Evolutionary conservation across 2,329 filamentous ascomycete species (phyloP).

Genomic region (Fusarium ramigenum): DNA sequence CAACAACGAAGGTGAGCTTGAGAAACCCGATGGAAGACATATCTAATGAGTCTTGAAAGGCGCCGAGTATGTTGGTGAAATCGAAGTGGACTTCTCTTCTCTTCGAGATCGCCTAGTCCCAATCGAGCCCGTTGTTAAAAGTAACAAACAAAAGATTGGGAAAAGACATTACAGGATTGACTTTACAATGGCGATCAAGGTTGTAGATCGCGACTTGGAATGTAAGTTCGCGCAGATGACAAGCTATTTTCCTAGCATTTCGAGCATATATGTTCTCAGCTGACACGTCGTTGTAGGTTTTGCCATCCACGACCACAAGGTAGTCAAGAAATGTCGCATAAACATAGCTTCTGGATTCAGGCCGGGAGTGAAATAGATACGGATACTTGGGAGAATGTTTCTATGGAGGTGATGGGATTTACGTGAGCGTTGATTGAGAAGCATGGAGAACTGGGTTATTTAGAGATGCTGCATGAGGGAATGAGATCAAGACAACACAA

Average conservation of each 20-base stretch:
- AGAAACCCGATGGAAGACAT: fast-evolving
- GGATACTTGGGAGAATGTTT: fast-evolving
- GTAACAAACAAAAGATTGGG: fast-evolving
- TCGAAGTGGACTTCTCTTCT: neutral
- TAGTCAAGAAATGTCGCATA: neutral
- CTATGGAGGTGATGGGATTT: fast-evolving
- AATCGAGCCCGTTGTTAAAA: neutral
- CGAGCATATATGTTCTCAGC: fast-evolving
- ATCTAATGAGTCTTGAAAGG: neutral
- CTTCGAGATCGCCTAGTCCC: neutral
- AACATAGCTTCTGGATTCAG: neutral
- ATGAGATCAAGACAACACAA: no score
- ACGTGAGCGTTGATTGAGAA: no score
- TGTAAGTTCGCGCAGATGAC: neutral
- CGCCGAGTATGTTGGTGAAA: neutral
- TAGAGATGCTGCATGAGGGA: no score
- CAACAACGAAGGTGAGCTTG: neutral
- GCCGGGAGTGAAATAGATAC: neutral
- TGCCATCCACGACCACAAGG: neutral
- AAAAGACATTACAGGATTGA: neutral
- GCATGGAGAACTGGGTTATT: no score
- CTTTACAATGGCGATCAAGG: neutral
- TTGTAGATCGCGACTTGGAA: neutral
- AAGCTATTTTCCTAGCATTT: fast-evolving
- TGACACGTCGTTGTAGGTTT: neutral